Evolutionary conservation across 2,329 filamentous ascomycete species (phyloP).

Genomic region (Aaosphaeria arxii): DNA sequence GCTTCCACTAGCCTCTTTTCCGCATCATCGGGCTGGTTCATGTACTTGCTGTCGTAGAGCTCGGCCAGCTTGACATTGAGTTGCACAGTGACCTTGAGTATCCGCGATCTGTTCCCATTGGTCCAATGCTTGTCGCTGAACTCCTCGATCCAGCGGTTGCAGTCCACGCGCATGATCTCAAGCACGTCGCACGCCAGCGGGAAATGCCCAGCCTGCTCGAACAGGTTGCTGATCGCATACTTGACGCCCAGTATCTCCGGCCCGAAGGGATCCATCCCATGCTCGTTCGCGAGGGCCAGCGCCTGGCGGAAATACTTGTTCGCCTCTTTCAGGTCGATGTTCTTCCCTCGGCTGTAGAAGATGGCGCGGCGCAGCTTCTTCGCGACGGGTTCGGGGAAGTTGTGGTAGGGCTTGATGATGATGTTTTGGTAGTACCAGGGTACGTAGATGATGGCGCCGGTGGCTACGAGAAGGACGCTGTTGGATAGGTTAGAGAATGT

Average conservation of each 20-base stretch:
- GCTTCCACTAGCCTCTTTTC: conserved; percentile 76
- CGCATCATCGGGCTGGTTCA: conserved; percentile 70
- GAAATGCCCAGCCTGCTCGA: conserved; percentile 73
- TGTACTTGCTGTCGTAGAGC: conserved; percentile 73
- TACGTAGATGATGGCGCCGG: conserved; percentile 39
- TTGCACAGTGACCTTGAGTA: conserved; percentile 71
- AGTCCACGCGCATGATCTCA: conserved; percentile 71
- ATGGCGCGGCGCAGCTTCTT: conserved; percentile 78
- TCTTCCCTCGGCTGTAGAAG: conserved; percentile 70
- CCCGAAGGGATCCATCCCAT: conserved; percentile 81
- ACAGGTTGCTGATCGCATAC: conserved; percentile 73
- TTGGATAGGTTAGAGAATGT: conserved; percentile 8
- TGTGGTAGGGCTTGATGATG: conserved; percentile 50
- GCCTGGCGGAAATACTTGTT: conserved; percentile 82
- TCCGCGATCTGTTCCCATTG: conserved; percentile 55
- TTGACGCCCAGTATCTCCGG: conserved; percentile 90
- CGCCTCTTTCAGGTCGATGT: conserved; percentile 71
- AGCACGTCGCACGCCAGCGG: conserved; percentile 71
- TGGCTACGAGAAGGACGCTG: conserved; percentile 38
- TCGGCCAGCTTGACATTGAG: conserved; percentile 82
- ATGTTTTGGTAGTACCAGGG: conserved; percentile 48
- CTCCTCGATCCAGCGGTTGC: conserved; percentile 50
- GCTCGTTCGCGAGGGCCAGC: conserved; percentile 67
- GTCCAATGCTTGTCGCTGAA: conserved; percentile 41
- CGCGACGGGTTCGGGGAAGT: conserved; percentile 67